Base-by-base conservation (phyloP, 2,329 filamentous ascomycete species). In the Phyllosticta citriasiana region DNA sequence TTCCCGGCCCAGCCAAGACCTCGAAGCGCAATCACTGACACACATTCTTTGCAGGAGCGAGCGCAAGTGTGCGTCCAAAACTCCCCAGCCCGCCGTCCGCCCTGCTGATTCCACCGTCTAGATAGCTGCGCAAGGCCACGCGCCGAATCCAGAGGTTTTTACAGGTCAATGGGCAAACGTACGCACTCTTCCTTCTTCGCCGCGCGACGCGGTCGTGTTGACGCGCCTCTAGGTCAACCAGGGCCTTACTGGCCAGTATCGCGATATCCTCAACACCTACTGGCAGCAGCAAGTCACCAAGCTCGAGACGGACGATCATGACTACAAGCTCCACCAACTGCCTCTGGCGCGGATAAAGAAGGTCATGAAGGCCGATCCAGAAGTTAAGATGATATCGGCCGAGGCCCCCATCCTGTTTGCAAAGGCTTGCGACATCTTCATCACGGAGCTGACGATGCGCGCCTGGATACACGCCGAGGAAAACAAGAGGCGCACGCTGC, bases 401-500 rank as follows among this genome's bases (percentile, higher is more conserved):
- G 94, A 99, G 77, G 94, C 94, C 1, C 94, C 94, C 1, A 99
- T 99, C 67, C 81, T 99, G 14, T 99, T 99, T 70, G 94, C 94
- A 57, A 99, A 99, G 76, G 94, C 93, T 47, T 97, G 94, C 76
- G 94, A 99, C 72, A 97, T 97, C 71, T 99, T 99, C 78, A 99
- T 99, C 71, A 97, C 92, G 0, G 94, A 99, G 76, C 81, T 99
- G 64, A 99, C 94, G 7, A 99, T 99, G 94, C 90, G 94, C 65
- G 94, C 94, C 55, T 99, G 94, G 94, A 99, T 99, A 65, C 94
- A 99, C 70, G 94, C 94, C 16, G 94, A 99, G 73, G 94, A 99
- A 77, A 99, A 99, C 79, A 99, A 99, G 80, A 85, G 94, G 30
- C 87, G 94, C 53, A 99, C 94, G 1, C 80, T 99, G 51, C 94